Base-by-base conservation (phyloP, 2,329 filamentous ascomycete genomes). In the Myrmaecium sp. region DNA sequence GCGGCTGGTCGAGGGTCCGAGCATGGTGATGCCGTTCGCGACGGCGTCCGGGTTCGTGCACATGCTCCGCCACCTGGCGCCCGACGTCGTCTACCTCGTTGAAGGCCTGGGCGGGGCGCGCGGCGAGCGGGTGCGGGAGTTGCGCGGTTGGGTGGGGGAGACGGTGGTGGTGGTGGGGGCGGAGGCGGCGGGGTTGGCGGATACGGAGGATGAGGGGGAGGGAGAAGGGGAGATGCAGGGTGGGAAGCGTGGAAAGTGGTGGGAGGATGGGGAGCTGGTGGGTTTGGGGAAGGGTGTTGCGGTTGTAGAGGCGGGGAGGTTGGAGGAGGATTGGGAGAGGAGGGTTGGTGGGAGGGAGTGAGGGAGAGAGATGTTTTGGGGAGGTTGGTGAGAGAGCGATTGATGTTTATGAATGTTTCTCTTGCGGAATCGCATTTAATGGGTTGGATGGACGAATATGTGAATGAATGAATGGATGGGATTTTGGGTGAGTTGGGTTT, bases 11-110 rank as follows among this genome's bases (percentile, higher is more conserved):
- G 78, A 91, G 39, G 80, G 81, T 44, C 77, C 89, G 22, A 74
- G 69, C 22, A 83, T 83, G 66, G 76, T 94, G 30, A 65, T 95
- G 44, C 83, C 83, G 1, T 95, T 93, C 46, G 89, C 75, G 7
- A 80, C 81, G 0, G 57, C 67, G n/a, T 74, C 70, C 15, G 84
- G 84, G 23, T 80, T 89, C 45, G 67, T 82, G 4, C 79, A 92
- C 46, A 82, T 94, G 39, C 65, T 94, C 15, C 76, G 81, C 27
- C 81, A 93, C 47, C 61, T 95, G 5, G 69, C 74, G 19, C 86
- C 86, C 0, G 79, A 92, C 32, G 61, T 86, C 14, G 70, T 94
- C 17, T 95, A 95, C 45, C 64, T 94, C 7, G 79, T 91, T 43
- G 81, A 89, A 43, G 81, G 78, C 3, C 66, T 94, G 14, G 69